Base-by-base conservation (phyloP, 352 stramenopile genomes). In the Peronospora farinosa region DNA sequence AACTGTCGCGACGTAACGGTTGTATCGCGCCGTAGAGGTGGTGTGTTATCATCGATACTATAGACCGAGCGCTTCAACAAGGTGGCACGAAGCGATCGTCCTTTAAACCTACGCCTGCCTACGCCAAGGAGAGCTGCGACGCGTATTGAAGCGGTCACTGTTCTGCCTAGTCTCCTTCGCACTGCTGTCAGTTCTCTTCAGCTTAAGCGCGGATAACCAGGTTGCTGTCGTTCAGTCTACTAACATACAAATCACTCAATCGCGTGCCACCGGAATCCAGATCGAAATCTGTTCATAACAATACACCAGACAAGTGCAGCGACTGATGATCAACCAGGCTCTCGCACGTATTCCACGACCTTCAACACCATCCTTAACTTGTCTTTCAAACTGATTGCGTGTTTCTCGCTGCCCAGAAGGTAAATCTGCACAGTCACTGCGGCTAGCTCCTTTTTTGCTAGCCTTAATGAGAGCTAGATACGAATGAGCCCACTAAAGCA, bases 141-240 rank as follows among this genome's bases (percentile, higher is more conserved):
- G 72, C 19, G 74, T 86, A 71, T 80, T 75, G 56, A 88, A 86
- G 25, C 70, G 66, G 12, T 88, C 74, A 40, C 86, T 71, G 33
- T 13, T 46, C 47, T 23, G 60, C 47, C 45, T 84, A 84, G 2
- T 58, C 5, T 17, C 47, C 19, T 84, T 65, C 77, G 81, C 84
- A 7, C 17, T 52, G 1, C 21, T 52, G 46, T 35, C 10, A 51
- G 38, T 16, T 60, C 35, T 63, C 23, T 44, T 32, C 35, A 43
- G 10, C 44, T 45, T 28, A 54, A 61, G n/a, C 6, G 5, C 33
- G 5, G 9, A 1, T 35, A 13, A 19, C 9, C 16, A 30, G 38
- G 27, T 11, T 16, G 2, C 15, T 47, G 21, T 1, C 15, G 19
- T 19, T 37, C 13, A 15, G n/a, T 23, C 13, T 19, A 17, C 37